Percentiles rank a stretch among this genome's conserved stretches.
Evolutionary conservation across 202 grass and related monocot species (phyloP).

Genomic region (Dendrocalamus latiflorus): DNA sequence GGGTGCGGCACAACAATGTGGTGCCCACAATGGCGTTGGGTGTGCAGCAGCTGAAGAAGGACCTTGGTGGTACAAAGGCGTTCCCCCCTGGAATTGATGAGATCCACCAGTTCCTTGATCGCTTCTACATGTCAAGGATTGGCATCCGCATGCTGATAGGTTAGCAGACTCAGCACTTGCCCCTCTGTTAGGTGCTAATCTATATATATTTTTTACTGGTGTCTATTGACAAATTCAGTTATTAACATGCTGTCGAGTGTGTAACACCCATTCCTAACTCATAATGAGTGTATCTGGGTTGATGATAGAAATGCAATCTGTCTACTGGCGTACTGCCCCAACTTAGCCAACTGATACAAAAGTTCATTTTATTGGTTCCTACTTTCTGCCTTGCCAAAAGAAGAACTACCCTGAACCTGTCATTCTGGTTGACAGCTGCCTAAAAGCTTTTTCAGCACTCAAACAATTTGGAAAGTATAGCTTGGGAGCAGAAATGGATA

Average conservation of each 20-base stretch:
- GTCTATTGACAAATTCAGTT: neutral
- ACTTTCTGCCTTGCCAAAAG: constrained; percentile 8
- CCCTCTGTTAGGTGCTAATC: neutral
- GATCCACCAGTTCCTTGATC: constrained; percentile 88
- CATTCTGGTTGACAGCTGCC: neutral
- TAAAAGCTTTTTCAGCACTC: neutral
- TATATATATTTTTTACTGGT: neutral
- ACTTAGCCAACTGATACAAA: neutral
- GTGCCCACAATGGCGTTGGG: constrained; percentile 93
- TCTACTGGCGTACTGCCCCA: neutral
- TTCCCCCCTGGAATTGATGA: too few relatives aligned
- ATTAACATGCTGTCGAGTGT: neutral
- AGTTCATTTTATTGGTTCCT: neutral
- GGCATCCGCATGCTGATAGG: constrained; percentile 98
- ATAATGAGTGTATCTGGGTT: neutral
- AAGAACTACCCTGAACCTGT: neutral
- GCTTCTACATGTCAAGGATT: constrained; percentile 98
- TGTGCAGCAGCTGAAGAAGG: constrained; percentile 84
- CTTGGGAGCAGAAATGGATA: neutral
- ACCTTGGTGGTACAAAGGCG: constrained; percentile 45
- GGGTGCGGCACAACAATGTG: constrained; percentile 88
- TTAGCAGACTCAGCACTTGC: constrained; percentile 14
- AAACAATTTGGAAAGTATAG: constrained; percentile 7
- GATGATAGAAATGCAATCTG: constrained; percentile 4
- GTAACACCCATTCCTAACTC: neutral